Base-by-base conservation (phyloP, 208 protist genomes). In the Leptomonas seymouri region DNA sequence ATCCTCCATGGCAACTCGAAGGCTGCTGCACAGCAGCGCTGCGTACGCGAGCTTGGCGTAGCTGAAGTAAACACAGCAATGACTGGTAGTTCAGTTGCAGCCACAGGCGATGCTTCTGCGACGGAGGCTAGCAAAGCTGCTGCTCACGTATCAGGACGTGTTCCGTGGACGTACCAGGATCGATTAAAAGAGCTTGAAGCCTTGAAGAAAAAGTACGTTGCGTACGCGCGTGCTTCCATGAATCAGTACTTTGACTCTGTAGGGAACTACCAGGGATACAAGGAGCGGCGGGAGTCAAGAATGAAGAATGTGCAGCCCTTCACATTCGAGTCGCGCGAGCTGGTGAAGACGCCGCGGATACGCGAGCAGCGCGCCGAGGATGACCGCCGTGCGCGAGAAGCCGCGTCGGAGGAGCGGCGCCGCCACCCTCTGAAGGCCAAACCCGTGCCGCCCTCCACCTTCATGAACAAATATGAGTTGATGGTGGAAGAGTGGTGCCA, bases 401-500 rank as follows among this genome's bases (percentile, higher is more conserved):
- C 62, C n/a, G 87, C 72, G 34, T 42, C 58, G 45, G 66, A 58
- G 54, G 66, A 61, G 50, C 23, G 44, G 27, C 70, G 61, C n/a
- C 76, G 80, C 25, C 55, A 69, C 0, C 76, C 69, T 1, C 87
- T 91, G 45, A 80, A 64, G 27, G 80, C 87, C 14, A 86, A 65
- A 49, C 87, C 87, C 8, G 91, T 97, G 49, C 91, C 91, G 12
- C 78, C 91, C 0, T 86, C 81, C 15, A 97, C 91, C 18, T 97
- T 93, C 68, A 87, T 97, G 78, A 90, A 90, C 67, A 94, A 94
- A 74, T 97, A 97, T 53, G 89, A 86, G 42, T 57, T 97, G 28
- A 97, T 97, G 91, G 82, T 97, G 42, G 85, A 94, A 72, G 91
- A 97, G 76, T 97, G 91, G 91, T 83, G 86, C 12, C 82, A 91